Base-by-base conservation (phyloP, 1,284 basidiomycete species). In the Moniliophthora roreri region DNA sequence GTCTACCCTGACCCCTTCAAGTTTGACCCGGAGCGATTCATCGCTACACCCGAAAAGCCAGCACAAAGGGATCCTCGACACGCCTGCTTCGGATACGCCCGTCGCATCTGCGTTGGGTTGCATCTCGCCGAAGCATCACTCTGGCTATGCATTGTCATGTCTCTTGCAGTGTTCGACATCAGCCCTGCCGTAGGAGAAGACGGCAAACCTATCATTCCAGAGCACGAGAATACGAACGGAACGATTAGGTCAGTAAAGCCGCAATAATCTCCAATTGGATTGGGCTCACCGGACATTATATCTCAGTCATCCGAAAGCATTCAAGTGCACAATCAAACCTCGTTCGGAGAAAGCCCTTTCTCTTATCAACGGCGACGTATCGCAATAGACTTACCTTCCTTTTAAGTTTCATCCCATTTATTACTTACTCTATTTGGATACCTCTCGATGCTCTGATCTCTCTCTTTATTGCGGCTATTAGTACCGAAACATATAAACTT, bases 41-140 rank as follows among this genome's bases (percentile, higher is more conserved):
- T 60, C 8, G 23, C 45, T 32, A 52, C 35, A 8, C 41, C 50
- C 15, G 49, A 46, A 5, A 54, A 56, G 38, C 50, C 53, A 10
- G 55, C 41, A 13, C 53, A 57, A 47, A 52, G 36, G 28, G 56
- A 60, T 32, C 57, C 55, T 41, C 48, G 55, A 32, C 53, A 53
- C 21, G 48, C 50, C 8, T 58, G 55, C 35, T 60, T 58, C 26
- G 59, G 59, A 5, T 57, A 55, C 34, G 59, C 34, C 15, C 54
- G 57, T 36, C 39, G 60, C 2, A 57, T 58, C 24, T 61, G 60
- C 28, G 53, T 52, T 5, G 60, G 60, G 1, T 47, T 55, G 38
- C 50, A 60, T 16, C 56, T 61, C 13, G 58, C 60, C 18, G 58
- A 61, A 28, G 56, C 48, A 4, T 58, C 60, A 10, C 35, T 61